Conservation (phyloP, 495 filamentous ascomycete species). For the Neurospora sp. region DNA sequence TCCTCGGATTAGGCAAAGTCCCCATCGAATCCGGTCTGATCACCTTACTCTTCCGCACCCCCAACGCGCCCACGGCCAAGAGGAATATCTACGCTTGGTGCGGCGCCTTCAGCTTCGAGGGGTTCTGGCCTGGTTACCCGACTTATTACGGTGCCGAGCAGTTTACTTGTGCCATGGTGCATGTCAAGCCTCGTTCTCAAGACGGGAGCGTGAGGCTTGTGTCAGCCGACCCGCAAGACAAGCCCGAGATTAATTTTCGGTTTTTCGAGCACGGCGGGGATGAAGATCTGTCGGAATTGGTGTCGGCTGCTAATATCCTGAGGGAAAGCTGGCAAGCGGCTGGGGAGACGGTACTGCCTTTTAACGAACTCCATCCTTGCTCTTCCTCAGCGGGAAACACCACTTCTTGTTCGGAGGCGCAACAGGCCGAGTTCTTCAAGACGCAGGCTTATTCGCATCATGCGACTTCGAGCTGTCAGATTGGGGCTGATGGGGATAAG, state of each 20-base stretch:
- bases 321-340: slow-evolving; percentile 30
- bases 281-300: slow-evolving; percentile 37
- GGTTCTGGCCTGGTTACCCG: slow-evolving; percentile 41
- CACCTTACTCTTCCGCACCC: slow-evolving; percentile 31
- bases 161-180: slow-evolving; percentile 36
- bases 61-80: slow-evolving; percentile 28
- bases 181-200: slow-evolving; percentile 40
- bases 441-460: slow-evolving; percentile 43
- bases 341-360: slow-evolving; percentile 25
- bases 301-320: slow-evolving; percentile 40
- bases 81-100: slow-evolving; percentile 40
- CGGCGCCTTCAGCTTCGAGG: slow-evolving; percentile 34
- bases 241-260: slow-evolving; percentile 46
- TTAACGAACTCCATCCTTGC: slow-evolving; percentile 35
- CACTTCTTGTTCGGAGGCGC: slow-evolving; percentile 24
- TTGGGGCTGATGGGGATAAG: slow-evolving; percentile 37
- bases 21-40: slow-evolving; percentile 25
- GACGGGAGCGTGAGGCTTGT: slow-evolving; percentile 39
- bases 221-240: slow-evolving; percentile 43
- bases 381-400: slow-evolving; percentile 3
- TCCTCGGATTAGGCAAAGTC: slow-evolving; percentile 22
- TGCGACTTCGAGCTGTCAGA: slow-evolving; percentile 37
- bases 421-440: slow-evolving; percentile 35
- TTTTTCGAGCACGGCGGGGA: slow-evolving; percentile 39
- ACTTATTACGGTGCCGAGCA: slow-evolving; percentile 30